Evolutionary conservation across 2,329 filamentous ascomycete genomes (phyloP).

Genomic region (Atkinsonella texensis): DNA sequence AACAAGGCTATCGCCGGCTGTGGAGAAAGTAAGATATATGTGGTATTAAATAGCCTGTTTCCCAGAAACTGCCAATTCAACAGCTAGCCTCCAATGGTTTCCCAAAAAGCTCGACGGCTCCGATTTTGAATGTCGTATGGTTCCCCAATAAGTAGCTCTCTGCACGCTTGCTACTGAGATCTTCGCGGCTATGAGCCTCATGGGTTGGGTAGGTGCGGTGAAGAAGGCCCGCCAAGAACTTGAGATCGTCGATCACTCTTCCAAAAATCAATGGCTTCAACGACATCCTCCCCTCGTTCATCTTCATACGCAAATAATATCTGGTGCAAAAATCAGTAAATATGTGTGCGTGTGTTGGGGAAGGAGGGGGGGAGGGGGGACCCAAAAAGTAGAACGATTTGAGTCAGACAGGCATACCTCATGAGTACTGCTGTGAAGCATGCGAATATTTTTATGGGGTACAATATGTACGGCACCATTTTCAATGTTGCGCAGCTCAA

Average conservation of each 20-base stretch:
- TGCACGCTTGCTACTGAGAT: background rate
- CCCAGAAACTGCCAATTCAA: conserved; percentile 11
- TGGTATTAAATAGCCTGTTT: background rate
- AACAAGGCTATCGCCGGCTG: conserved; percentile 2
- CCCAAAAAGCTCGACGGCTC: conserved; percentile 11
- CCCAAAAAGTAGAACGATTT: too few relatives aligned
- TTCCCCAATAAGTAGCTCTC: background rate
- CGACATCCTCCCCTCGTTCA: conserved; percentile 82
- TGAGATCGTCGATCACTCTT: conserved; percentile 48
- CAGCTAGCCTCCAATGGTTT: conserved; percentile 12
- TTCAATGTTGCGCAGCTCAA: conserved; percentile 92
- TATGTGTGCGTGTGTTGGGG: background rate
- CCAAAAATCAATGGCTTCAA: conserved; percentile 97
- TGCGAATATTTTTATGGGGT: conserved; percentile 90
- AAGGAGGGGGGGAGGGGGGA: too few relatives aligned
- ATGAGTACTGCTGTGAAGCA: conserved; percentile 93
- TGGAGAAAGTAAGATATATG: background rate
- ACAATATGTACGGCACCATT: conserved; percentile 91
- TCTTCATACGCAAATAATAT: conserved; percentile 98
- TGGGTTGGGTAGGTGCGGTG: conserved; percentile 1
- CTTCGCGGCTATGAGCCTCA: background rate
- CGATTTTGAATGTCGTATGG: conserved; percentile 5
- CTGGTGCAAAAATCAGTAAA: conserved; percentile 31
- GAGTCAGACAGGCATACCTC: conserved; percentile 58
- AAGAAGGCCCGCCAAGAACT: conserved; percentile 13